Conservation (phyloP, 306 rosid genomes). For the Parietaria judaica region DNA sequence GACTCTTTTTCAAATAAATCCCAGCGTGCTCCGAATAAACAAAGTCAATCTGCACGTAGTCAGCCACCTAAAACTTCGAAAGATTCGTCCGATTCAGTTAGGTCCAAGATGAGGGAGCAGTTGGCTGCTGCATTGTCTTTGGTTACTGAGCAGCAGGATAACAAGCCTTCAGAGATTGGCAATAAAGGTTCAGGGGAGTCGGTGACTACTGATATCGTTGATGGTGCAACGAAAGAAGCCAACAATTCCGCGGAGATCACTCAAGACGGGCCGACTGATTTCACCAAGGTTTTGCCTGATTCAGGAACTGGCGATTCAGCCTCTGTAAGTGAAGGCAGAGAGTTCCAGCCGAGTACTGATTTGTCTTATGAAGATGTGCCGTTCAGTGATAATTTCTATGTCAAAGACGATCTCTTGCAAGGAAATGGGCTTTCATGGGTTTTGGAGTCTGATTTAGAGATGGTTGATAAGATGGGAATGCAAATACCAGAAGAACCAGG, state of each 20-base stretch:
- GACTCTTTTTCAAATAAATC: conserved; percentile 46
- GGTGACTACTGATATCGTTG: conserved; percentile 27
- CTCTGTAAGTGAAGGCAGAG: conserved; percentile 36
- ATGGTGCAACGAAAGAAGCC: conserved; percentile 22
- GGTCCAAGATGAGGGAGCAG: conserved; percentile 97
- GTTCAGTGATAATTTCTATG: conserved; percentile 59
- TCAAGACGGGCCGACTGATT: conserved; percentile 21
- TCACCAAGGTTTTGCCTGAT: conserved; percentile 21
- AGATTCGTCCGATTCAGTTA: conserved; percentile 70
- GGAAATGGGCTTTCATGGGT: conserved; percentile 99
- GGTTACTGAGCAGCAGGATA: conserved; percentile 43
- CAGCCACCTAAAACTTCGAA: conserved; percentile 47
- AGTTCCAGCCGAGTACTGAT: conserved; percentile 46
- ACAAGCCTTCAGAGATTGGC: conserved; percentile 15
- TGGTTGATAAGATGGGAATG: conserved; percentile 32
- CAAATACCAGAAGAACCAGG: conserved; percentile 34
- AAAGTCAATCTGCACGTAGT: conserved; percentile 34
- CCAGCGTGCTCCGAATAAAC: conserved; percentile 45
- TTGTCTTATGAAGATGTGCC: conserved; percentile 67
- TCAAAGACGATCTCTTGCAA: conserved; percentile 88
- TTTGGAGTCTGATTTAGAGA: conserved; percentile 50
- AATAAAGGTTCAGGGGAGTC: conserved; percentile 28
- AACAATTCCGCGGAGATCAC: conserved; percentile 22
- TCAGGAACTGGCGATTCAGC: conserved; percentile 24
- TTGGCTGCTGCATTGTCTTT: conserved; percentile 67